These are phyloP conservation scores for Ogataea corticis DNA, from an alignment of 805 yeast species.

Conservation along the genomic window DNA sequence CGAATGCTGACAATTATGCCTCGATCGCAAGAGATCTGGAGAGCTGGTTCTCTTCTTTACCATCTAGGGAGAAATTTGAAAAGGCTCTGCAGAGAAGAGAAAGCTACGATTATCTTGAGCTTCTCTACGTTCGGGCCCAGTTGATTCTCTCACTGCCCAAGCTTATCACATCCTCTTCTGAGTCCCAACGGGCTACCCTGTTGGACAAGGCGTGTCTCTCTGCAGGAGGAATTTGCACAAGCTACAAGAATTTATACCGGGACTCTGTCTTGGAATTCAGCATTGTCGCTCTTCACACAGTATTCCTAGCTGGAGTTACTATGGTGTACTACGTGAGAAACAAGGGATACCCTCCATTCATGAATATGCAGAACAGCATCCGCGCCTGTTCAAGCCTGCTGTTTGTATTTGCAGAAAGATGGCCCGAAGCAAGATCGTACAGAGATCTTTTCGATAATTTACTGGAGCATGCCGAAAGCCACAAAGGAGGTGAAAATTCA, in stretches of 20 bases:
- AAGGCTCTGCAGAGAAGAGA: conserved; percentile 17
- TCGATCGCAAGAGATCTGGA: conserved; percentile 17
- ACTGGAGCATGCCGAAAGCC: conserved; percentile 21
- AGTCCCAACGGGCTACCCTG: conserved; percentile 9
- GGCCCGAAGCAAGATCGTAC: conserved; percentile 29
- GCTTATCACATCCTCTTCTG: conserved; percentile 15
- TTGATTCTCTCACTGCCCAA: conserved; percentile 20
- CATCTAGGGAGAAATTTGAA: conserved; percentile 14
- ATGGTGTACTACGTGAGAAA: conserved; percentile 29
- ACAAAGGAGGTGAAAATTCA: conserved; percentile 7
- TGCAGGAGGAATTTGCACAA: conserved; percentile 26
- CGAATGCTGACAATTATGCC: conserved; percentile 17
- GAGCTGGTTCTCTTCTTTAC: conserved; percentile 16
- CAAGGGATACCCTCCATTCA: conserved; percentile 20
- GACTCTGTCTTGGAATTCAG: conserved; percentile 26
- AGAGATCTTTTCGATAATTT: conserved; percentile 29
- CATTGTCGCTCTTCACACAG: conserved; percentile 24
- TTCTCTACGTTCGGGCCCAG: conserved; percentile 21
- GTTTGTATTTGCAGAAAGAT: conserved; percentile 30
- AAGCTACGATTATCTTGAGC: conserved; percentile 22
- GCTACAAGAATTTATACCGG: conserved; percentile 20
- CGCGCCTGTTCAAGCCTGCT: conserved; percentile 30
- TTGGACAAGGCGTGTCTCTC: conserved; percentile 22
- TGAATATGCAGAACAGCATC: conserved; percentile 27
- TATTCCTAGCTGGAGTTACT: conserved; percentile 29